Percentiles rank a stretch among this genome's conserved stretches.
phyloP scores from a whole-genome alignment of 805 yeast species.

The Saccharomycopsis babjevae region DNA sequence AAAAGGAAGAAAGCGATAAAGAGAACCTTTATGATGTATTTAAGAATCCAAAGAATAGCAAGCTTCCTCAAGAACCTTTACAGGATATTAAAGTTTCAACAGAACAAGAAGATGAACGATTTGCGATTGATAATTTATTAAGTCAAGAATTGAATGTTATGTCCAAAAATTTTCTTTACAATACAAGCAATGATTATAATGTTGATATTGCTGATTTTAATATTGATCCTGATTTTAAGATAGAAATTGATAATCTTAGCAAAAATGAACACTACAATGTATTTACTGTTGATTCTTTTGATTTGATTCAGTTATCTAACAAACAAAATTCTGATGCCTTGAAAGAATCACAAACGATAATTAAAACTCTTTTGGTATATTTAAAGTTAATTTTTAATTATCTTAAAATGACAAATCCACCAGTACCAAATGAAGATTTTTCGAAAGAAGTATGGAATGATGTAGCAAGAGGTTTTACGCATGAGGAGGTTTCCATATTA shows the following conservation, averaged over 20 bases:
- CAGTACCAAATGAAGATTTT: conserved; percentile 47
- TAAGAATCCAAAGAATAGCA: conserved; percentile 58
- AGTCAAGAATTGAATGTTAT: conserved; percentile 19
- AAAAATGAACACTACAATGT: conserved; percentile 58
- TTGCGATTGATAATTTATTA: conserved; percentile 31
- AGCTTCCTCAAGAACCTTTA: conserved; percentile 22
- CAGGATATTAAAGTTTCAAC: conserved; percentile 7
- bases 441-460: conserved; percentile 67
- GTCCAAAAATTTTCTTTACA: conserved; percentile 18
- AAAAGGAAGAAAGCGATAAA: conserved; percentile 35
- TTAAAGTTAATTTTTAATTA: conserved; percentile 85
- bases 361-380: conserved; percentile 81
- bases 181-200: background rate
- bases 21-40: conserved; percentile 93
- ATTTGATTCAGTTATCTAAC: conserved; percentile 84
- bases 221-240: background rate
- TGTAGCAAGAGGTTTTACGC: conserved; percentile 68
- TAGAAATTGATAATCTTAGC: background rate
- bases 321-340: conserved; percentile 47
- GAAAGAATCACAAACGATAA: conserved; percentile 79
- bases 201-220: background rate
- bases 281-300: conserved; percentile 87
- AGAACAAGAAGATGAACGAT: conserved; percentile 21
- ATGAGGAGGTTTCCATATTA: conserved; percentile 73
- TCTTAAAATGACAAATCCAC: conserved; percentile 80